Conservation (phyloP, 495 filamentous ascomycete species). For the Aspergillus sclerotiicarbonarius region DNA sequence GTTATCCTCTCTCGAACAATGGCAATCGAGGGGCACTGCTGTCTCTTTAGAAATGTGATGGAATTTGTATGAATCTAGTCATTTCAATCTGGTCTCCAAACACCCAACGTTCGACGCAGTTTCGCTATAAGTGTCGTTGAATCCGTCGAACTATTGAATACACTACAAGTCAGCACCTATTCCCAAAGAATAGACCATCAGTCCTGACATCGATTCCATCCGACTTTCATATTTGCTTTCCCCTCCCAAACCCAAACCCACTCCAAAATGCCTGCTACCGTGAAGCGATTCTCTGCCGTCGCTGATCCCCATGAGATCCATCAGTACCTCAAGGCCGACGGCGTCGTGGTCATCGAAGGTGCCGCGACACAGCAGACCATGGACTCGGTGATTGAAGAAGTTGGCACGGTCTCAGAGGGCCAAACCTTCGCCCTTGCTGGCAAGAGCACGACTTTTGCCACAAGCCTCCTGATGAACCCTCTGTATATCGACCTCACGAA, state of each 20-base stretch:
- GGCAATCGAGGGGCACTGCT: no score
- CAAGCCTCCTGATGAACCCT: conserved; percentile 8
- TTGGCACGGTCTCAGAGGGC: not conserved
- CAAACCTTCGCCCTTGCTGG: conserved; percentile 3
- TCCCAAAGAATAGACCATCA: no score
- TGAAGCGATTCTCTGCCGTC: conserved; percentile 7
- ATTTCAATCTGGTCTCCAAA: no score
- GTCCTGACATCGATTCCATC: no score
- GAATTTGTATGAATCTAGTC: no score
- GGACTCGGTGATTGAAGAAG: not conserved
- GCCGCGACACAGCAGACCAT: not conserved
- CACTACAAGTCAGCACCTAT: no score
- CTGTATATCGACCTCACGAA: conserved; percentile 9
- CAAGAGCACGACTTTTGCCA: conserved; percentile 13
- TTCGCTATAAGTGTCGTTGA: no score
- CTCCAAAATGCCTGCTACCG: conserved; percentile 3
- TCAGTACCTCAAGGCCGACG: not conserved
- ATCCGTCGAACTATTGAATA: no score
- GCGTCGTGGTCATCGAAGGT: not conserved
- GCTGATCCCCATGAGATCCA: conserved; percentile 4
- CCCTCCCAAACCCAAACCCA: not conserved
- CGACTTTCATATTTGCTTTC: not conserved
- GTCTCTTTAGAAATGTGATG: no score
- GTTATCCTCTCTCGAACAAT: no score
- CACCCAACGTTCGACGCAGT: no score